Evolutionary conservation across 345 rosid species (phyloP).

Genomic region (Eucalyptus fibrosa): DNA sequence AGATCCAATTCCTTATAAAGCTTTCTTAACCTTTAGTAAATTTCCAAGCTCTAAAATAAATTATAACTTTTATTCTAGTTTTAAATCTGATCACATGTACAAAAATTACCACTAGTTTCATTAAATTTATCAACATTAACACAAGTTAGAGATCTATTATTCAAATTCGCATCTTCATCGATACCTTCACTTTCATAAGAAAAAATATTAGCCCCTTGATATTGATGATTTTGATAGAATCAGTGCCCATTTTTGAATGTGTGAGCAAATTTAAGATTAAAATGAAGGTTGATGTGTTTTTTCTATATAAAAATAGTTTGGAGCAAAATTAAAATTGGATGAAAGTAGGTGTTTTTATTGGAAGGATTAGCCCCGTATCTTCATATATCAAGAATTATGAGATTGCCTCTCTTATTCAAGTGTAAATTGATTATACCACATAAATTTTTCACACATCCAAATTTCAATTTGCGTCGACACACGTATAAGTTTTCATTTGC

Average conservation of each 20-base stretch:
- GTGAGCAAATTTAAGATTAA: rapidly evolving
- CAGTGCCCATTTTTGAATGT: rapidly evolving
- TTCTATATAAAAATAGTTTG: background rate
- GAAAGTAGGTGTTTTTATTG: rapidly evolving
- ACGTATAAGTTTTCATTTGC: background rate
- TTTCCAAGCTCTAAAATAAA: too few relatives aligned
- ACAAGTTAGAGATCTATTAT: background rate
- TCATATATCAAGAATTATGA: background rate
- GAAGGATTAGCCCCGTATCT: rapidly evolving
- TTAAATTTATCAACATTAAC: background rate
- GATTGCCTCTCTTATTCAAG: background rate
- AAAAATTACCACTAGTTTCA: background rate
- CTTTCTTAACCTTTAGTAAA: rapidly evolving
- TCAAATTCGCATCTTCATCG: rapidly evolving
- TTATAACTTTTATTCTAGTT: background rate
- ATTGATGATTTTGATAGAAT: background rate
- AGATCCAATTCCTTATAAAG: rapidly evolving
- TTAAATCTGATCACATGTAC: rapidly evolving
- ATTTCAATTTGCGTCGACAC: background rate
- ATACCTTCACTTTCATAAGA: rapidly evolving
- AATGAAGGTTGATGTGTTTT: background rate
- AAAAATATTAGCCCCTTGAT: background rate
- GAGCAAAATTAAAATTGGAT: background rate
- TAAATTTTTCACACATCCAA: background rate
- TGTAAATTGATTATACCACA: background rate